Evolutionary conservation across 2,329 filamentous ascomycete genomes (phyloP), one percentile per base, ranked within the genome.

Genomic region (Gaeumannomyces tritici): DNA sequence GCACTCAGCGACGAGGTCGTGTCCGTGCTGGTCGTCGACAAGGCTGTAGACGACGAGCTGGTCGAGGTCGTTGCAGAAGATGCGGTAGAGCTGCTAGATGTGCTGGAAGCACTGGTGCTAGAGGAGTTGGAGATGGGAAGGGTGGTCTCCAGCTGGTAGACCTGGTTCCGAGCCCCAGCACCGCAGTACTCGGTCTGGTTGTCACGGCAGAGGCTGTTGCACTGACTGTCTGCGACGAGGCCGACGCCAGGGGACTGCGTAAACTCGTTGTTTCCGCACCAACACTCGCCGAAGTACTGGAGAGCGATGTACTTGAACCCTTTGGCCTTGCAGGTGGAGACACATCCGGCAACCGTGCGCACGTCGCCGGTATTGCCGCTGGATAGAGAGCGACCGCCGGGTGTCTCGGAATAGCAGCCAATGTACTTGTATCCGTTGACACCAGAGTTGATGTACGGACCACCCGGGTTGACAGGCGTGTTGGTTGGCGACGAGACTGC

Each of bases 391-490:
- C 71, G 67, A 3, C 59, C 57, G n/a, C 59, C 56, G 0, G 66
- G 55, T 1, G 65, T 65, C 63, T 72, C 71, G 21, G 66, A 67
- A 62, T 74, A 76, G 62, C 75, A 77, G 28, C 75, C 75, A 8
- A 72, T 63, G 64, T 70, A 70, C 5, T 51, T 57, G 62, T 73
- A 77, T 26, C 69, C 68, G 61, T 65, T 66, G 12, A 70, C 68
- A 27, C 68, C 71, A 3, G 73, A 70, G 64, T 79, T 79, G 3
- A 75, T 72, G 9, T 67, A 64, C 0, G 74, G 72, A 1, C 63
- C 69, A 2, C 65, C 60, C 1, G 67, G 66, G 1, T 67, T 60
- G 18, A n/a, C 18, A 9, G 42, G 42, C 42, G 42, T 62, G 1
- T 64, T 51, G 58, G 26, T 9, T n/a, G n/a, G n/a, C 26, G 47